Conservation (phyloP, 805 yeast genomes). For the Candida xyloterini region DNA sequence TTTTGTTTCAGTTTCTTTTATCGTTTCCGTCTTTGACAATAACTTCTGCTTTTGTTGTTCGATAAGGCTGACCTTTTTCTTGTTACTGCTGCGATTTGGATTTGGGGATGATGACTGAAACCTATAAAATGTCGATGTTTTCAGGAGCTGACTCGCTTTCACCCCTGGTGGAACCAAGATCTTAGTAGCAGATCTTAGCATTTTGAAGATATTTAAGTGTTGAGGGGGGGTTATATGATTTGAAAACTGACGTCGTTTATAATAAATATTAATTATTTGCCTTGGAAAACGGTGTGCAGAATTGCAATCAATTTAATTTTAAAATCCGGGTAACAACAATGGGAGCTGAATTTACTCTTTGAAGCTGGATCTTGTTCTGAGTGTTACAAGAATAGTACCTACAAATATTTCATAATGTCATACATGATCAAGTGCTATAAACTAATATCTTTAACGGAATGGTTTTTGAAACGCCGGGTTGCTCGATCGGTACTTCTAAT, state of each 20-base stretch:
- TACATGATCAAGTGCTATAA: neutral
- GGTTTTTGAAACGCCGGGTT: conserved; percentile 80
- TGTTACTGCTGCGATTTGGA: conserved; percentile 10
- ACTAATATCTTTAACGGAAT: conserved; percentile 46
- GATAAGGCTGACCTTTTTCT: conserved; percentile 15
- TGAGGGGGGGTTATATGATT: no score
- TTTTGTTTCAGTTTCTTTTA: neutral
- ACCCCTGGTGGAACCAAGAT: neutral
- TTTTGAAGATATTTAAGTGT: no score
- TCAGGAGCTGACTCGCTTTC: neutral
- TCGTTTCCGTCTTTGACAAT: conserved; percentile 8
- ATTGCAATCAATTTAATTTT: neutral
- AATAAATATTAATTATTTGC: neutral
- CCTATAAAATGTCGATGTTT: conserved; percentile 9
- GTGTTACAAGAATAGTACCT: no score
- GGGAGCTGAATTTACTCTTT: neutral
- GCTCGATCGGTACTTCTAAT: conserved; percentile 78
- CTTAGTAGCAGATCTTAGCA: neutral
- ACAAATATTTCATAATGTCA: no score
- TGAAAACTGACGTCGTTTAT: no score
- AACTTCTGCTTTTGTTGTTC: conserved; percentile 18
- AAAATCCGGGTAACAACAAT: conserved; percentile 1
- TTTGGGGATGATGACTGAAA: conserved; percentile 24
- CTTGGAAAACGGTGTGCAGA: neutral
- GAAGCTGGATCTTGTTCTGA: no score